Percentiles rank a stretch among this genome's conserved stretches.
These are phyloP conservation scores for Pseudotulostoma volvatum DNA, from an alignment of 495 filamentous ascomycete genomes.

Conservation along the genomic window DNA sequence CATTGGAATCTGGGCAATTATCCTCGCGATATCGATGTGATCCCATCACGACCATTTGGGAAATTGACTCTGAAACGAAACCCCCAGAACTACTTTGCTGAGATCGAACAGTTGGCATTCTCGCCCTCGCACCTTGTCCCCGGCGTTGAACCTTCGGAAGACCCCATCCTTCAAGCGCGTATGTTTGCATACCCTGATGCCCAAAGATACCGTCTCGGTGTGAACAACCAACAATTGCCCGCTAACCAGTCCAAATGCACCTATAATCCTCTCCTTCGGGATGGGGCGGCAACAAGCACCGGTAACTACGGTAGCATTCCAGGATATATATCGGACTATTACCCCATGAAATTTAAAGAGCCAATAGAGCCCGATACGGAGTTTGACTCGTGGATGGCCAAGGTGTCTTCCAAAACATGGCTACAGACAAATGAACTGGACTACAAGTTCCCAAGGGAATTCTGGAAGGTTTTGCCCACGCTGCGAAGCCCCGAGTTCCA, in stretches of 20 bases:
- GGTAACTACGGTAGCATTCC: constrained; percentile 58
- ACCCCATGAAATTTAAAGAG: too few species aligned
- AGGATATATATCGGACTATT: constrained; percentile 50
- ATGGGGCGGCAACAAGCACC: constrained; percentile 51
- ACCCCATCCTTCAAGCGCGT: constrained; percentile 64
- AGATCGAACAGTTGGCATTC: constrained; percentile 82
- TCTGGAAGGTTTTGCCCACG: too few species aligned
- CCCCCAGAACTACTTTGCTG: constrained; percentile 52
- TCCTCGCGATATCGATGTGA: too few species aligned
- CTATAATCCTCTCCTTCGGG: constrained; percentile 62
- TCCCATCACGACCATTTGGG: constrained; percentile 51
- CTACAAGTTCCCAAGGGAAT: too few species aligned
- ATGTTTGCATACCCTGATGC: constrained; percentile 76
- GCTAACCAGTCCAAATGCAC: constrained; percentile 54
- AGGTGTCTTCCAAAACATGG: too few species aligned
- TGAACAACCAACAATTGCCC: constrained; percentile 73
- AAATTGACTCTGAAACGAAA: constrained; percentile 56
- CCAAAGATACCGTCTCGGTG: constrained; percentile 61
- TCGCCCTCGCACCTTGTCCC: constrained; percentile 65
- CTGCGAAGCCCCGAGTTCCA: too few species aligned
- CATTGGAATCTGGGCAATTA: constrained; percentile 51
- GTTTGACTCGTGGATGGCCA: too few species aligned
- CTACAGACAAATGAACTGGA: too few species aligned
- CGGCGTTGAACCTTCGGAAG: constrained; percentile 55
- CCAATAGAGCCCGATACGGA: too few species aligned